Evolutionary conservation across 2,329 filamentous ascomycete genomes (phyloP).

Genomic region (Onygenales sp.): DNA sequence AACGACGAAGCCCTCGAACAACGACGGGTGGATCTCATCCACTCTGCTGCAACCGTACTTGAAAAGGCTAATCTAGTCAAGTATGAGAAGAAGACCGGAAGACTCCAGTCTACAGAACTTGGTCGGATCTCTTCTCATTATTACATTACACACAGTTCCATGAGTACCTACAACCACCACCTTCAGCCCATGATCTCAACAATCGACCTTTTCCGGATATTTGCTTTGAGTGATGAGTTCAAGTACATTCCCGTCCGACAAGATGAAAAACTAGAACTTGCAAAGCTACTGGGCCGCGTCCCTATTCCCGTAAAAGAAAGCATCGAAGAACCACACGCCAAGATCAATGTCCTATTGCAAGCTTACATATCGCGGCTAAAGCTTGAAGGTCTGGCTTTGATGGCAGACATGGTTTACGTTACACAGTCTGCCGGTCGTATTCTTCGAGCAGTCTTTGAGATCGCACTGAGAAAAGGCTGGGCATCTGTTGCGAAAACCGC

Average conservation of each 20-base stretch:
- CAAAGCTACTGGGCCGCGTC: slow-evolving; percentile 79
- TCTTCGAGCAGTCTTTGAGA: slow-evolving; percentile 89
- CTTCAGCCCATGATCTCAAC: slow-evolving; percentile 87
- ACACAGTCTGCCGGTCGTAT: slow-evolving; percentile 97
- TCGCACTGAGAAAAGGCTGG: slow-evolving; percentile 95
- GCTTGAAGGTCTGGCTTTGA: slow-evolving; percentile 84
- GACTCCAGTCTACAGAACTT: slow-evolving; percentile 82
- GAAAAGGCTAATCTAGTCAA: slow-evolving; percentile 85
- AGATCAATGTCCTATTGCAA: slow-evolving; percentile 95
- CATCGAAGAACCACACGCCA: slow-evolving; percentile 91
- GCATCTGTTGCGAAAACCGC: slow-evolving; percentile 85
- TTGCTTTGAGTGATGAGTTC: slow-evolving; percentile 93
- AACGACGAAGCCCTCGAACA: slow-evolving; percentile 87
- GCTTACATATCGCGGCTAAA: slow-evolving; percentile 93
- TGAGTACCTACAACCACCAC: slow-evolving; percentile 93
- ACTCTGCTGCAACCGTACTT: slow-evolving; percentile 80
- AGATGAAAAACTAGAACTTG: slow-evolving; percentile 93
- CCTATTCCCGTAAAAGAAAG: slow-evolving; percentile 96
- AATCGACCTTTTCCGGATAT: slow-evolving; percentile 94
- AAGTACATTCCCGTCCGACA: slow-evolving; percentile 97
- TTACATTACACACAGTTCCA: slow-evolving; percentile 93
- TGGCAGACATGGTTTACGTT: slow-evolving; percentile 98
- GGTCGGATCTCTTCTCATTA: slow-evolving; percentile 96
- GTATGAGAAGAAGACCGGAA: slow-evolving; percentile 89
- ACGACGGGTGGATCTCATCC: slow-evolving; percentile 92